phyloP scores from a whole-genome alignment of 2,329 filamentous ascomycete genomes.

The Magnaporthiopsis incrustans region DNA sequence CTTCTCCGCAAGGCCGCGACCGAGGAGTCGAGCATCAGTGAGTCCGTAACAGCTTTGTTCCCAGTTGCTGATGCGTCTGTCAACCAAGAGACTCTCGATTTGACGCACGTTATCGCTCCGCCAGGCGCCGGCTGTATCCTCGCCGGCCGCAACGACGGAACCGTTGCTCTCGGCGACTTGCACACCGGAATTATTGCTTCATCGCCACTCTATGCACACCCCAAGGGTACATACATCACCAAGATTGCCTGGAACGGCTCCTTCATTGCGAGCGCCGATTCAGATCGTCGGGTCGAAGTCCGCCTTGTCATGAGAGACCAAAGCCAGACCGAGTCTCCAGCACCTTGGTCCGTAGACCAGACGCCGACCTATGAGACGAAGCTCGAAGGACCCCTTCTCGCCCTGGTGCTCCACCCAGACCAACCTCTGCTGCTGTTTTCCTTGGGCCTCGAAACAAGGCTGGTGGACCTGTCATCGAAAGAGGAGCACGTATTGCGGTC shows the following conservation, averaged over 20 bases:
- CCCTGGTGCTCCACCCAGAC: no score
- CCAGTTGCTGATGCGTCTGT: not conserved
- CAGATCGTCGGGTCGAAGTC: not conserved
- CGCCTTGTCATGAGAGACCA: not conserved
- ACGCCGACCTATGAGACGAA: no score
- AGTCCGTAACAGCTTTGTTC: not conserved
- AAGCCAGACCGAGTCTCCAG: not conserved
- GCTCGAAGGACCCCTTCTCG: no score
- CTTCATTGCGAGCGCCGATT: not conserved
- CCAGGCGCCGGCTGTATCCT: not conserved
- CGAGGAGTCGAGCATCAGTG: not conserved
- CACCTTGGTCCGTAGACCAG: no score
- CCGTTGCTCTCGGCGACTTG: not conserved
- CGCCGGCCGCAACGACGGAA: not conserved
- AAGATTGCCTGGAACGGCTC: not conserved
- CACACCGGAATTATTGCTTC: no score
- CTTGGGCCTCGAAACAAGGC: no score
- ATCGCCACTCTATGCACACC: not conserved
- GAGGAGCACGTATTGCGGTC: no score
- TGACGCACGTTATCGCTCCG: not conserved
- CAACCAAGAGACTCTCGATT: not conserved
- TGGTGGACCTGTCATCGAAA: no score
- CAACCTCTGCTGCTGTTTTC: no score
- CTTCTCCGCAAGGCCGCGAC: conserved; percentile 10
- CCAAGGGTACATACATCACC: not conserved